Evolutionary conservation across 371 early-diverging fungal species (phyloP), one percentile per base, ranked within the genome.

Genomic region (Lichtheimia corymbifera): DNA sequence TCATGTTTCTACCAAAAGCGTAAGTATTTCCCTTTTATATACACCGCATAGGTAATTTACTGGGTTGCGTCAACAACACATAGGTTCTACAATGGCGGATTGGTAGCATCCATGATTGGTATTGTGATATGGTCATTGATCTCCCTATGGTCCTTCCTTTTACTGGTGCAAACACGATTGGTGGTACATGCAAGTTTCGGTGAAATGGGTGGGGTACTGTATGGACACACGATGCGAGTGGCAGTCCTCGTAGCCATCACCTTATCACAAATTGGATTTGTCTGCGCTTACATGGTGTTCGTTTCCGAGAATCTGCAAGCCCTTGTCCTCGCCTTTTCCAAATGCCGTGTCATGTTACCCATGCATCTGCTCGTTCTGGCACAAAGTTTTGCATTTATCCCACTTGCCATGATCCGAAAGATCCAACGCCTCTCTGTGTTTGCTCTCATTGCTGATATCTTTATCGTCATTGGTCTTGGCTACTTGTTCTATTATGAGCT

Each of bases 251-350:
- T 80, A 5, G 88, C 92, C 4, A 93, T 94, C 64, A 89, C 91
- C n/a, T 65, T 94, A 20, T 90, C 92, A 9, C 95, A 94, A 80
- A 83, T 89, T 35, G 94, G 94, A 0, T 94, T 94, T 74, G 87
- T 89, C 11, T 91, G 91, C 62, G 93, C 93, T 4, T 94, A 94
- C 71, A 90, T 88, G 82, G 91, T 92, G 42, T 94, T 93, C 73
- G 90, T 94, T 5, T 90, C 91, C 7, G 88, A 93, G 64, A 94
- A 92, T 63, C 72, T 93, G 14, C 86, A 88, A 24, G 87, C 91
- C 15, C 66, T 92, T 2, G 69, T 87, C 4, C 79, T 85, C 61
- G 79, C 88, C 5, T 79, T 85, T 17, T 75, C 90, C 11, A 76
- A 87, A 64, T 84, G 90, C 44, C 64, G 77, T 2, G 71, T 82